These are phyloP conservation scores for Prunus fruticosa DNA, from an alignment of 306 rosid genomes.

Conservation along the genomic window DNA sequence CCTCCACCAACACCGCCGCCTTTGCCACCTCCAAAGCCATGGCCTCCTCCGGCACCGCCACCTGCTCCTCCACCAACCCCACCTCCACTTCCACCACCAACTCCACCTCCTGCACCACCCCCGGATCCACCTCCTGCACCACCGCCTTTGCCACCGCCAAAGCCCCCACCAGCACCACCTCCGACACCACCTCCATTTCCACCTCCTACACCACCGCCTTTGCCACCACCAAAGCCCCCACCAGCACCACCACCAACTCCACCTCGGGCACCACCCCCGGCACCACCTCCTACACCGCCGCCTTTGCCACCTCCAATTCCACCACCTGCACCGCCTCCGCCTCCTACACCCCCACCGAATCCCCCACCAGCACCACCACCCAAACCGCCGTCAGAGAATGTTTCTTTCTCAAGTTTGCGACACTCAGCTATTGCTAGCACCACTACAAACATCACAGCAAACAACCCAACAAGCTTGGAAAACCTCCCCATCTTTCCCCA, in stretches of 20 bases:
- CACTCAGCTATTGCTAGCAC: constrained; percentile 47
- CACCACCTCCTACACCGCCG: neutral
- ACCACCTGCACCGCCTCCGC: neutral
- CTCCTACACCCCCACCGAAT: constrained; percentile 7
- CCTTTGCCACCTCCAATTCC: constrained; percentile 8
- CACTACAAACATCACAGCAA: constrained; percentile 43
- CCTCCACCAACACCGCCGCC: neutral
- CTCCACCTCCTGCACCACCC: constrained; percentile 10
- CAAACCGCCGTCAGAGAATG: constrained; percentile 14
- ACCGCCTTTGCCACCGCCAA: neutral
- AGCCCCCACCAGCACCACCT: neutral
- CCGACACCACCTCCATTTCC: constrained; percentile 36
- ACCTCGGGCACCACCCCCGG: neutral
- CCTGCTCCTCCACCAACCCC: constrained; percentile 1
- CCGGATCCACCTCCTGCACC: neutral
- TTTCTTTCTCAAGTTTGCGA: constrained; percentile 34
- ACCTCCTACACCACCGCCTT: constrained; percentile 25
- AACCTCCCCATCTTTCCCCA: constrained; percentile 44
- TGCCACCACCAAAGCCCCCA: constrained; percentile 19
- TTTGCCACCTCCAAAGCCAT: neutral
- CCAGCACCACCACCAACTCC: constrained; percentile 27
- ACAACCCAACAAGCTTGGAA: constrained; percentile 25
- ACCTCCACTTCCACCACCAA: neutral
- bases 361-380: constrained; percentile 7
- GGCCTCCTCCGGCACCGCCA: neutral